Conservation (phyloP, 345 rosid species). For the Xanthoceras sorbifolium region DNA sequence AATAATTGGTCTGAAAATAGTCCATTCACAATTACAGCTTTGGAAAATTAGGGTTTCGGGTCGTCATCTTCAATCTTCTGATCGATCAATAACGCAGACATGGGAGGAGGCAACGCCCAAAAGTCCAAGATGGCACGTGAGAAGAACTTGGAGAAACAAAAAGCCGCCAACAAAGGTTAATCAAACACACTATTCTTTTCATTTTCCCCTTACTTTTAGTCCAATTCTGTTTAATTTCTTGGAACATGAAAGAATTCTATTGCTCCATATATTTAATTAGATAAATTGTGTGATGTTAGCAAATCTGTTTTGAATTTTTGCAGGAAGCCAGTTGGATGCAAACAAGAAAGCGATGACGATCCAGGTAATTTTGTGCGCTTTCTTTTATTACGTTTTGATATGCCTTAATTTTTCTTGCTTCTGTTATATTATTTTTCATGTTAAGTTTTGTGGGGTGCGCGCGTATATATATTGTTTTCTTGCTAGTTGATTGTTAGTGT, state of each 20-base stretch:
- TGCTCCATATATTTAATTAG: background rate
- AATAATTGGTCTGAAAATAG: too few species aligned
- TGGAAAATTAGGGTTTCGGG: constrained; percentile 8
- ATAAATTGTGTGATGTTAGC: background rate
- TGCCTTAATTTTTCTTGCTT: background rate
- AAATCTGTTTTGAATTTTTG: background rate
- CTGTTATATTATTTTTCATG: background rate
- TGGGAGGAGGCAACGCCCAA: constrained; percentile 62
- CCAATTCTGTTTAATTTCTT: background rate
- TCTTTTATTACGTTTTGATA: background rate
- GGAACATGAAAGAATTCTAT: background rate
- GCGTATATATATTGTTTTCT: background rate
- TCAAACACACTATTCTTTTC: background rate
- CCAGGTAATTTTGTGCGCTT: constrained; percentile 38
- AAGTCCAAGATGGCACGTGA: constrained; percentile 59
- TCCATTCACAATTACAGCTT: background rate
- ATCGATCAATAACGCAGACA: constrained; percentile 16
- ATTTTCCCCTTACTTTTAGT: background rate
- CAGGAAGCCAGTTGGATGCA: constrained; percentile 60
- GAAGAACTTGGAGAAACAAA: constrained; percentile 50
- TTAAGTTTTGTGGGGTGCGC: background rate
- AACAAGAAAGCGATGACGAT: constrained; percentile 68
- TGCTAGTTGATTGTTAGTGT: background rate
- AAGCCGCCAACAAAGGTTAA: constrained; percentile 37
- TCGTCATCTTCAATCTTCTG: background rate